Evolutionary conservation across 805 yeast genomes (phyloP), one percentile per base, ranked within the genome.

Genomic region (Cyberlindnera xylosilytica): DNA sequence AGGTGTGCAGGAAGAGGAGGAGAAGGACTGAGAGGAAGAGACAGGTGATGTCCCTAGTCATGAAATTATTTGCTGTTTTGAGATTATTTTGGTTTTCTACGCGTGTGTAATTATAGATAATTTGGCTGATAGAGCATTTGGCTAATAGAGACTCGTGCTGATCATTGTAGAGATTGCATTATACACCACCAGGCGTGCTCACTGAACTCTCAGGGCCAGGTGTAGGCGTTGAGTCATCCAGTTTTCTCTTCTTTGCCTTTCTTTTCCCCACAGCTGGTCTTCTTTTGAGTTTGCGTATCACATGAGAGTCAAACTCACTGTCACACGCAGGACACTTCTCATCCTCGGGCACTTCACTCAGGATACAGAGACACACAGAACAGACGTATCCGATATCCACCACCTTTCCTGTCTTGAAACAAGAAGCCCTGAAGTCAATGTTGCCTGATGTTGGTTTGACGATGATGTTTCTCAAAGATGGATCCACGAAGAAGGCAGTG

Each of bases 331-430:
- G 96, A 60, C 99, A 93, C 45, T 63, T 69, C 35, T 76, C 76
- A 33, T 70, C 70, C 0, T 70, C 73, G 1, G 97, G 97, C 2
- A 85, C 73, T 27, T 74, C 53, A 51, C 91, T 83, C 63, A 83
- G 59, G 42, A 70, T 86, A 58, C 97, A 90, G 16, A 91, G 66
- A 60, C 99, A 93, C 20, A 93, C 97, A 18, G 95, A 83, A 63
- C 99, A 93, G 5, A 93, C 97, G 54, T 78, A 90, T 0, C 98
- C 99, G 32, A 91, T 75, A 52, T 93, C 97, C 10, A 93, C 91
- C 4, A 90, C 83, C 53, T 81, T 78, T n/a, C 91, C 90, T 0
- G 97, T 88, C 26, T 88, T 66, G 56, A 88, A 91, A 63, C 99
- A 93, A 15, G 96, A 88, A 1, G 99, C 97, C 46, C 96, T 70